A percentile compares a stretch with the other conserved stretches of the same genome.
Evolutionary conservation across 2,329 filamentous ascomycete species (phyloP).

Genomic region (Fusarium liriodendri): DNA sequence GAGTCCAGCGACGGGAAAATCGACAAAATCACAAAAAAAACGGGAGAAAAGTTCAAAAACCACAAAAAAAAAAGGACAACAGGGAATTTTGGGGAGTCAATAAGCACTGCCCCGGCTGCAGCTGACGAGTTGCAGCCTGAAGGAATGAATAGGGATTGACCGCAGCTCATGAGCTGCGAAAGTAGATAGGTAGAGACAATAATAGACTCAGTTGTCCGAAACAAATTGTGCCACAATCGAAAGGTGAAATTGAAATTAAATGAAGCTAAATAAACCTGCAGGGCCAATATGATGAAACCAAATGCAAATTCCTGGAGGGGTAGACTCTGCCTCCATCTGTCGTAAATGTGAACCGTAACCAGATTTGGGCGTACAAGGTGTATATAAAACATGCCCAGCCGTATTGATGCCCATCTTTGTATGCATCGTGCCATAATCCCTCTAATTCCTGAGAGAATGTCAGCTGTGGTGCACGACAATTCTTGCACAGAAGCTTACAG

Average conservation of each 20-base stretch:
- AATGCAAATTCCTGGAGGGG: background rate
- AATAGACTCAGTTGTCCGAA: background rate
- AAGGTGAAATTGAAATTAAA: background rate
- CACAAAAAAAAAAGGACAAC: background rate
- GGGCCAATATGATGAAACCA: background rate
- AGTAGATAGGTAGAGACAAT: background rate
- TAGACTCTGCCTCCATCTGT: background rate
- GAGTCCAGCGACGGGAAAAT: background rate
- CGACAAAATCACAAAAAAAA: background rate
- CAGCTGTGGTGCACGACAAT: background rate
- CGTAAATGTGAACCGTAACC: background rate
- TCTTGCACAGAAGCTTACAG: conserved; percentile 55
- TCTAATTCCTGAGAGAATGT: conserved; percentile 19
- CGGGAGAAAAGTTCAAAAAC: background rate
- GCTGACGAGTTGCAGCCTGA: background rate
- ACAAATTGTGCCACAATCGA: background rate
- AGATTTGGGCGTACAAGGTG: background rate
- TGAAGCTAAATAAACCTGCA: background rate
- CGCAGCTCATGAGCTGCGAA: background rate
- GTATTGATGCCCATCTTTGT: background rate
- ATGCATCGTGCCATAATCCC: background rate
- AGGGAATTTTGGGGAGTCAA: background rate
- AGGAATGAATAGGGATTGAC: background rate
- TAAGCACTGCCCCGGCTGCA: background rate
- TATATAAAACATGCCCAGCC: background rate